Base-by-base conservation (phyloP, 139 green algal genomes). In the Desmodesmus armatus region DNA sequence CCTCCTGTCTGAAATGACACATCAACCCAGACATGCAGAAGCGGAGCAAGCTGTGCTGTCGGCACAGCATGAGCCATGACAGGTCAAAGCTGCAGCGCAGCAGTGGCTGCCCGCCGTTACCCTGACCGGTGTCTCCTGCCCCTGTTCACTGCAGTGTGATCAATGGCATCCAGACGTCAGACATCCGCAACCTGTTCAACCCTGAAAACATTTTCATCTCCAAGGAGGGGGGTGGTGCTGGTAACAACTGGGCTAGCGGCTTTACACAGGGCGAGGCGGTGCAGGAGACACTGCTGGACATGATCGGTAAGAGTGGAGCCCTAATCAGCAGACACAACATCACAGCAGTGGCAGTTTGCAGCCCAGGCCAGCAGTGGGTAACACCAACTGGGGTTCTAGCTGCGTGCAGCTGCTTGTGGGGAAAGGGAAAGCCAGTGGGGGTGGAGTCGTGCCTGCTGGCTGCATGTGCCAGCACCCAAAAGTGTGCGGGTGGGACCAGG, bases 201-300 rank as follows among this genome's bases (percentile, higher is more conserved):
- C 94, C 95, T 2, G 98, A 99, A 88, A 99, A 99, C 87, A 89
- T 99, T 1, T 99, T 97, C 87, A 86, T 99, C 31, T 94, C 94
- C 3, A 92, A 96, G 43, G 93, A 99, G 78, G 98, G 98, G 17
- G 98, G 98, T 41, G 98, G 98, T 27, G 98, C 98, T 19, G 98
- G 98, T 23, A 99, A 99, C 91, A 99, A 99, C 90, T 99, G 98
- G 98, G 98, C 96, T 35, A 97, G 88, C 76, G 98, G 98, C 5
- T 99, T 97, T 85, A 88, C 89, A 4, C 96, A 99, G 90, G 97
- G 93, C 0, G 96, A 98, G 88, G 73, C 44, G 5, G 92, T 98
- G 43, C 89, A 97, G 85, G 98, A 99, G 86, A 96, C 97, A 72
- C 94, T 99, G 43, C 83, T 99, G 41, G 98, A 99, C 88, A 99